Percentiles rank a stretch among this genome's conserved stretches.
These are phyloP conservation scores for Alternaria gaisen DNA, from an alignment of 2,329 filamentous ascomycete species.

Conservation along the genomic window DNA sequence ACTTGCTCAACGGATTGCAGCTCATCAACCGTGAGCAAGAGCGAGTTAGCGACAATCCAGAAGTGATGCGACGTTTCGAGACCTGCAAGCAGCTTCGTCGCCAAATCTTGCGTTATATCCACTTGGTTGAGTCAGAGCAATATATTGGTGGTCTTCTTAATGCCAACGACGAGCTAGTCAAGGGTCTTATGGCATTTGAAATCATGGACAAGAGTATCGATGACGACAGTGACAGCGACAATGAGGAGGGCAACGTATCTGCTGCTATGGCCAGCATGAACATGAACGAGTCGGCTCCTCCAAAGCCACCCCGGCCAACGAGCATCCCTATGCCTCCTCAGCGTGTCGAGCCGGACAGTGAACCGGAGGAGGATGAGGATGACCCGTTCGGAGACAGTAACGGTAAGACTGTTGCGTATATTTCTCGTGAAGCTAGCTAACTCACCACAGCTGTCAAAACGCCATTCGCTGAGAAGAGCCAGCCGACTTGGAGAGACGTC, in stretches of 20 bases:
- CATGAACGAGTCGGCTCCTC: conserved; percentile 56
- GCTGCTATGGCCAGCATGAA: conserved; percentile 56
- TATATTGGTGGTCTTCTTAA: conserved; percentile 91
- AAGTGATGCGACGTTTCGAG: conserved; percentile 81
- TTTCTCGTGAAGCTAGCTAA: conserved; percentile 12
- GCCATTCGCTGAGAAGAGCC: conserved; percentile 50
- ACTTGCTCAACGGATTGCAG: conserved; percentile 85
- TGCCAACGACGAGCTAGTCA: conserved; percentile 95
- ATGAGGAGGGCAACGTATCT: conserved; percentile 44
- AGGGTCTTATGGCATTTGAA: conserved; percentile 91
- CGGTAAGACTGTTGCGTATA: conserved; percentile 46
- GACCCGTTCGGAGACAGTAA: conserved; percentile 89
- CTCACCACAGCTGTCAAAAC: conserved; percentile 60
- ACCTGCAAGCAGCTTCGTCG: conserved; percentile 84
- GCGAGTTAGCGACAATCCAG: conserved; percentile 83
- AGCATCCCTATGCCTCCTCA: conserved; percentile 51
- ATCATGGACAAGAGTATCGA: conserved; percentile 89
- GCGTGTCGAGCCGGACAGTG: conserved; percentile 63
- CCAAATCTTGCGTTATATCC: conserved; percentile 89
- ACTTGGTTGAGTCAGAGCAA: conserved; percentile 86
- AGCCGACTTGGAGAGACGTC: conserved; percentile 53
- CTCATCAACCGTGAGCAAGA: conserved; percentile 89
- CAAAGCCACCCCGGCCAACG: conserved; percentile 59
- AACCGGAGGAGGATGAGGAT: conserved; percentile 70
- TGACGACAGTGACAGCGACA: conserved; percentile 71